Percentiles rank a stretch among this genome's conserved stretches.
phyloP scores from a whole-genome alignment of 306 rosid genomes.

The Glycine tomentella region DNA sequence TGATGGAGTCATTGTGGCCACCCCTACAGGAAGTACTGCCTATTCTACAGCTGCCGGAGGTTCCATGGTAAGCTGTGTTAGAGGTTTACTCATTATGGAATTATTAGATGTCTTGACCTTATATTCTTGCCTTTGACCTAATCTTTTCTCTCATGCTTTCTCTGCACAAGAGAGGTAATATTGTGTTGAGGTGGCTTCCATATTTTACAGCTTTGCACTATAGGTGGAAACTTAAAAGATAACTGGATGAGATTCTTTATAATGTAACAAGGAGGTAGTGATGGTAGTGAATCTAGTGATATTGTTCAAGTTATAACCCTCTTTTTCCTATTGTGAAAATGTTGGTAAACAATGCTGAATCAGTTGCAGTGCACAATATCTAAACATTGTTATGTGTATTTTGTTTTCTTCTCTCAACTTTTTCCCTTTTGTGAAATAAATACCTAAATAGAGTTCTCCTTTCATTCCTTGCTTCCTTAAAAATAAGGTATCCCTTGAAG shows the following conservation, averaged over 20 bases:
- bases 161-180: neutral
- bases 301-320: neutral
- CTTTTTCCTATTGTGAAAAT: constrained; percentile 19
- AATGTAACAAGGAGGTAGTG: neutral
- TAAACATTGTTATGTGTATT: neutral
- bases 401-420: neutral
- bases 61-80: constrained; percentile 75
- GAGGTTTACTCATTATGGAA: constrained; percentile 2
- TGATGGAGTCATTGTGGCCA: constrained; percentile 98
- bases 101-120: constrained; percentile 23
- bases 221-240: constrained; percentile 24
- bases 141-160: neutral
- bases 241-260: constrained; percentile 22
- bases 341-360: neutral
- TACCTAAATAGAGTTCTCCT: neutral
- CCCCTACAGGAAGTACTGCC: constrained; percentile 99
- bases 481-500: neutral
- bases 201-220: constrained; percentile 4
- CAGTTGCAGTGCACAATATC: neutral
- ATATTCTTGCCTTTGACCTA: neutral
- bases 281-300: neutral
- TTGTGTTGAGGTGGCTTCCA: constrained; percentile 23
- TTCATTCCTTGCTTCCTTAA: constrained; percentile 10
- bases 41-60: constrained; percentile 99
- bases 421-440: constrained; percentile 4